These are phyloP conservation scores for Phialophora tarda DNA, from an alignment of 2,329 filamentous ascomycete genomes.

Conservation along the genomic window DNA sequence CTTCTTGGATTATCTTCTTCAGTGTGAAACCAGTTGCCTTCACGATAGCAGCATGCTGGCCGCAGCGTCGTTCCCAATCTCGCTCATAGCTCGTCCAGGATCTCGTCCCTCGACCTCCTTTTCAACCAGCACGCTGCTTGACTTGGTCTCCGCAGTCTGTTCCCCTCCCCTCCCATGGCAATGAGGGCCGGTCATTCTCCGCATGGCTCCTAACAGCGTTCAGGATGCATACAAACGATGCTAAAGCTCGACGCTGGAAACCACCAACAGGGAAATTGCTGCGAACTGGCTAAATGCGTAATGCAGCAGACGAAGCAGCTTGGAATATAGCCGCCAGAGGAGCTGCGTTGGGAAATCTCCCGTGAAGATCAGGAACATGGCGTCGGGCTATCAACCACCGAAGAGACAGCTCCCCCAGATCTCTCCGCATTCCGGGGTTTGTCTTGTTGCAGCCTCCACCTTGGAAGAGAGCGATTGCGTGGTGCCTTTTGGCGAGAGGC, in stretches of 20 bases:
- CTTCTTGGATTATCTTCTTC: not conserved
- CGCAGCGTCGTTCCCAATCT: no score
- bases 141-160: no score
- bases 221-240: not conserved
- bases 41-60: not conserved
- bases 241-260: not conserved
- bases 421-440: constrained; percentile 4
- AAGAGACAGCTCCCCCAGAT: not conserved
- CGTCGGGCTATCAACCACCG: constrained; percentile 6
- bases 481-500: not conserved
- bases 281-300: not conserved
- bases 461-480: not conserved
- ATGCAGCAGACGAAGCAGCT: not conserved
- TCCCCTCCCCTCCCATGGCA: not conserved
- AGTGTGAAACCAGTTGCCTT: not conserved
- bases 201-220: constrained; percentile 31
- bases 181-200: not conserved
- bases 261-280: constrained; percentile 1
- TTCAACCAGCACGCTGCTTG: no score
- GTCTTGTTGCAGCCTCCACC: not conserved
- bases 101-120: no score
- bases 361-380: not conserved
- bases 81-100: no score
- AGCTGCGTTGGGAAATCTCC: not conserved
- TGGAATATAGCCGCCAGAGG: not conserved